Conservation (phyloP, 768 basidiomycete genomes). For the Dentipellis sp. region DNA sequence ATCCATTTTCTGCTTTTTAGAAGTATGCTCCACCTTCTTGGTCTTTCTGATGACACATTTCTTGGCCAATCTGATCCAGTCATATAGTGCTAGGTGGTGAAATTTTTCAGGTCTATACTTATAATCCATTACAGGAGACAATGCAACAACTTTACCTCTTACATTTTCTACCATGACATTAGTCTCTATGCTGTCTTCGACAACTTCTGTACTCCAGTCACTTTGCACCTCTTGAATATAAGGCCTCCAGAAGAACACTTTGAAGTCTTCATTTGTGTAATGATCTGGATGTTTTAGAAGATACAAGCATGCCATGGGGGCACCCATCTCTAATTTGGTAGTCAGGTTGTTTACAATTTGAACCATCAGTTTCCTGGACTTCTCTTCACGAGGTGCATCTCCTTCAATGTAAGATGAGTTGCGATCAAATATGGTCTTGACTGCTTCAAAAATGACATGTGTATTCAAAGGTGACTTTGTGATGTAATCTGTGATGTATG, state of each 20-base stretch:
- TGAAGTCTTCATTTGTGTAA: conserved; percentile 28
- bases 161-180: background rate
- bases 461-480: conserved; percentile 32
- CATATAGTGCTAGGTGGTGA: background rate
- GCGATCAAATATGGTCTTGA: conserved; percentile 17
- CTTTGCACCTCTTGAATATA: background rate
- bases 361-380: conserved; percentile 23
- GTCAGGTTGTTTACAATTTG: conserved; percentile 29
- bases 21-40: background rate
- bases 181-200: background rate
- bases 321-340: conserved; percentile 28
- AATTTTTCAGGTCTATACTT: background rate
- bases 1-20: background rate
- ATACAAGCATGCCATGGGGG: conserved; percentile 28
- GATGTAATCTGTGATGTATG: conserved; percentile 35
- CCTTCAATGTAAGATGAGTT: conserved; percentile 16
- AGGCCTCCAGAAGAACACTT: background rate
- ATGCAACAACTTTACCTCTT: background rate
- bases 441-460: conserved; percentile 26
- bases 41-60: background rate
- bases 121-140: background rate
- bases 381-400: conserved; percentile 2
- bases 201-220: background rate
- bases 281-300: conserved; percentile 28
- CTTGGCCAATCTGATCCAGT: background rate